phyloP scores from a whole-genome alignment of 768 basidiomycete species.

The Mycena leptocephala region DNA sequence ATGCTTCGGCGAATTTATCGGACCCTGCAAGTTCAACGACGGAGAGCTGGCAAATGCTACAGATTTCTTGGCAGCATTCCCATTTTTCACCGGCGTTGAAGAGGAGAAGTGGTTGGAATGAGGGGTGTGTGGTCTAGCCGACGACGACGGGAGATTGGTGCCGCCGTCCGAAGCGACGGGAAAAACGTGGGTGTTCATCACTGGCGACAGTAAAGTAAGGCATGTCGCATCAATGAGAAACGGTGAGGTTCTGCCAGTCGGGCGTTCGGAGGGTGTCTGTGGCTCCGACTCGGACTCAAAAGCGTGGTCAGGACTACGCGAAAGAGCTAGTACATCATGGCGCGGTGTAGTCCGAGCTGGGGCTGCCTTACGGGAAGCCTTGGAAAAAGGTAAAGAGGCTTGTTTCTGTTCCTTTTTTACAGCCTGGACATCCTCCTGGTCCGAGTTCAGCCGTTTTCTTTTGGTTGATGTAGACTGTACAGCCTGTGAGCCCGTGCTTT shows the following conservation, averaged over 20 bases:
- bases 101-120: neutral
- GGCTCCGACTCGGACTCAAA: neutral
- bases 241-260: neutral
- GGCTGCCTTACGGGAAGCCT: neutral
- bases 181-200: neutral
- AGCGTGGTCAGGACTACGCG: neutral
- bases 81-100: neutral
- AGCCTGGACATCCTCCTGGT: neutral
- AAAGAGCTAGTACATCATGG: neutral
- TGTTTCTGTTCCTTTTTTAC: conserved; percentile 9
- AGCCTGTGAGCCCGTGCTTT: neutral
- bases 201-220: neutral
- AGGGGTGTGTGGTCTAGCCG: neutral
- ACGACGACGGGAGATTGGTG: neutral
- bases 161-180: neutral
- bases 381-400: conserved; percentile 9
- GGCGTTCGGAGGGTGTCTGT: neutral
- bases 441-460: conserved; percentile 18
- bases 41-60: conserved; percentile 9
- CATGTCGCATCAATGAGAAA: neutral
- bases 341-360: neutral
- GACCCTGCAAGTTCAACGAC: neutral
- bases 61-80: neutral
- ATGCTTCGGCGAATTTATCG: neutral
- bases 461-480: conserved; percentile 11